A percentile compares a stretch with the other conserved stretches of the same genome.
phyloP scores from a whole-genome alignment of 2,329 filamentous ascomycete species.

The Trichoderma sp. region DNA sequence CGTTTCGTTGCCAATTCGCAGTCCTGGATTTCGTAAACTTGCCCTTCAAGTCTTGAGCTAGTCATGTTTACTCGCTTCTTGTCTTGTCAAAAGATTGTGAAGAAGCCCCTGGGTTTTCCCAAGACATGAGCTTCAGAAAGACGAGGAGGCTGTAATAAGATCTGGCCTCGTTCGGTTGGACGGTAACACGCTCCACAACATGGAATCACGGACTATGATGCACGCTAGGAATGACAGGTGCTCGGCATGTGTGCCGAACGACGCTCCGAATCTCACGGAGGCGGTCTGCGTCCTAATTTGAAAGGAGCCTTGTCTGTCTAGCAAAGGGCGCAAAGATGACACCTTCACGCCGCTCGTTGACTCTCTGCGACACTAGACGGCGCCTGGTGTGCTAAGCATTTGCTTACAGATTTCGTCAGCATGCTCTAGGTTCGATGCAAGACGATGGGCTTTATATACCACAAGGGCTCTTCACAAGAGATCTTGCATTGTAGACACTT shows the following conservation, averaged over 20 bases:
- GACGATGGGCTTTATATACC: background rate
- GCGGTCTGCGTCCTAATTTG: background rate
- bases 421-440: background rate
- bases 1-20: background rate
- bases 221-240: background rate
- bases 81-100: too few relatives aligned
- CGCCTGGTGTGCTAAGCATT: background rate
- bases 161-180: too few relatives aligned
- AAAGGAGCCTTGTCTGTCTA: background rate
- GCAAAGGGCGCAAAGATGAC: background rate
- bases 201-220: too few relatives aligned
- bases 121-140: too few relatives aligned
- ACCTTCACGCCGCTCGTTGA: background rate
- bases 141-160: too few relatives aligned
- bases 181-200: too few relatives aligned
- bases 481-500: background rate
- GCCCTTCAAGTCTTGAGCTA: too few relatives aligned
- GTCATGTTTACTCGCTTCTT: too few relatives aligned
- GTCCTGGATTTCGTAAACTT: too few relatives aligned
- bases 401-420: background rate
- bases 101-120: too few relatives aligned
- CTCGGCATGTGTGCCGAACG: background rate
- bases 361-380: constrained; percentile 3
- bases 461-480: background rate
- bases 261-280: background rate